These are phyloP conservation scores for Allium sativum DNA, from an alignment of 106 monocot species.

Conservation along the genomic window DNA sequence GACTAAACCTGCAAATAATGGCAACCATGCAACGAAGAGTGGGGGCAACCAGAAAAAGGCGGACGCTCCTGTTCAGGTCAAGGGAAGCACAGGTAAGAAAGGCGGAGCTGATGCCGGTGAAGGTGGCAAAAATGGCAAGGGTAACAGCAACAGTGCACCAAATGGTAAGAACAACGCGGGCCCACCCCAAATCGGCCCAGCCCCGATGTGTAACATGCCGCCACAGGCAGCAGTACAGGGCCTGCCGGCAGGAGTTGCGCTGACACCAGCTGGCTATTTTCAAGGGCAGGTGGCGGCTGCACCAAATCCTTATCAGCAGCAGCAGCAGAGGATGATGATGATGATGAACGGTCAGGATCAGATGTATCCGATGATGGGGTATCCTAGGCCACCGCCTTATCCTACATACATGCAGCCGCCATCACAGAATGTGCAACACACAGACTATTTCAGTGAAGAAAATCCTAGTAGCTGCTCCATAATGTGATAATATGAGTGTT, in stretches of 20 bases:
- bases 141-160: background rate
- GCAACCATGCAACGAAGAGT: slow-evolving; percentile 1
- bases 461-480: too few relatives aligned
- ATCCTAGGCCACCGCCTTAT: too few relatives aligned
- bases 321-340: slow-evolving; percentile 21
- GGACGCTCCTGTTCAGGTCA: background rate
- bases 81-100: background rate
- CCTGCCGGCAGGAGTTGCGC: slow-evolving; percentile 13
- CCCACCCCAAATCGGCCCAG: background rate
- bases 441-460: too few relatives aligned
- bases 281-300: slow-evolving; percentile 2
- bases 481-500: too few relatives aligned
- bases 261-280: slow-evolving; percentile 22
- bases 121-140: background rate
- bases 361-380: slow-evolving; percentile 8
- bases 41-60: slow-evolving; percentile 13
- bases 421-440: too few relatives aligned
- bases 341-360: slow-evolving; percentile 31
- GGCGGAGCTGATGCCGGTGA: background rate
- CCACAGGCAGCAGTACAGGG: slow-evolving; percentile 20
- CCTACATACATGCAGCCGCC: too few relatives aligned
- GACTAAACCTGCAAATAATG: background rate
- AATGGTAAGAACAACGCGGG: background rate
- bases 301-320: slow-evolving; percentile 21
- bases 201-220: background rate